phyloP scores from a whole-genome alignment of 2,329 filamentous ascomycete genomes.

The Diplodia seriata region DNA sequence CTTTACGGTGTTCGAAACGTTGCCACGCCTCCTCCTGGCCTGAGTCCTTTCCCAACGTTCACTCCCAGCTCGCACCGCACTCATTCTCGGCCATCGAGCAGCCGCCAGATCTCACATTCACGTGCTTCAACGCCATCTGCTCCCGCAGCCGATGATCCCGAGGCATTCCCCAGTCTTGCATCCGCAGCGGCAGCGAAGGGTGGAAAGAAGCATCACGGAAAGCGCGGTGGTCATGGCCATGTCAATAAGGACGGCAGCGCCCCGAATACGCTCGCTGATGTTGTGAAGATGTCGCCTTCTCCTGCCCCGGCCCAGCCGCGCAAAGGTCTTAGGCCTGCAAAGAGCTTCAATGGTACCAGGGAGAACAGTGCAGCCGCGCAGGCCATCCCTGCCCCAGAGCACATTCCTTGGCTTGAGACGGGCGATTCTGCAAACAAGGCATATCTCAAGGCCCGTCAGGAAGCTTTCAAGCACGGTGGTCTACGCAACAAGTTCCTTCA shows the following conservation, averaged over 20 bases:
- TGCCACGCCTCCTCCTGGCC: constrained; percentile 70
- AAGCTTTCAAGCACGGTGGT: constrained; percentile 96
- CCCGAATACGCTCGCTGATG: constrained; percentile 85
- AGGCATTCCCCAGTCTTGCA: constrained; percentile 90
- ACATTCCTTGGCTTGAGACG: constrained; percentile 96
- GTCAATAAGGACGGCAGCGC: constrained; percentile 56
- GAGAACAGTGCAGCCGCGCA: constrained; percentile 83
- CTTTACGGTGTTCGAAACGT: constrained; percentile 48
- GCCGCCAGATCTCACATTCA: constrained; percentile 65
- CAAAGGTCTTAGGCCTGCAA: constrained; percentile 68
- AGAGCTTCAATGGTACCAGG: constrained; percentile 68
- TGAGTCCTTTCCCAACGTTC: constrained; percentile 67
- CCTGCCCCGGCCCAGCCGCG: constrained; percentile 69
- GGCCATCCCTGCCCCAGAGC: constrained; percentile 84
- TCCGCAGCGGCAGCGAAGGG: constrained; percentile 74
- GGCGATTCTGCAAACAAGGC: constrained; percentile 89
- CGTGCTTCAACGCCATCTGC: constrained; percentile 69
- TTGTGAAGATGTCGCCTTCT: constrained; percentile 93
- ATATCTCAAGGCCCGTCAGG: constrained; percentile 91
- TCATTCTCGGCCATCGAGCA: constrained; percentile 83
- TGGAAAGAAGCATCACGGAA: constrained; percentile 91
- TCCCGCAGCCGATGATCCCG: constrained; percentile 87
- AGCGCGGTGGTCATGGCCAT: constrained; percentile 79
- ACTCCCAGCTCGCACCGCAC: constrained; percentile 67
- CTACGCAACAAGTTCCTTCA: constrained; percentile 96